phyloP scores from a whole-genome alignment of 176 grass and related monocot genomes.

The Puya raimondii region DNA sequence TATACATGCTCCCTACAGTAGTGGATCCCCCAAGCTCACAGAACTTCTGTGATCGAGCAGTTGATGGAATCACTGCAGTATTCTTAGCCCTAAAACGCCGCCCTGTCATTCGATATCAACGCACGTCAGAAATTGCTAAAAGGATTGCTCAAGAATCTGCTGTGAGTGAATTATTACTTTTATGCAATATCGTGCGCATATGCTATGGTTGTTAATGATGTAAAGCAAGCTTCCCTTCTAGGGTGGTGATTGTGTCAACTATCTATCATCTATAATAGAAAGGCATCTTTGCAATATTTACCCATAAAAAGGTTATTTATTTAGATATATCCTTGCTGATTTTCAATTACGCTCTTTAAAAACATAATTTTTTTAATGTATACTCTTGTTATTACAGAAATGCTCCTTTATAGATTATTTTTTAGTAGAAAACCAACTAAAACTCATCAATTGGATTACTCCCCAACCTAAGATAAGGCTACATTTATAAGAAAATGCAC shows the following conservation, averaged over 20 bases:
- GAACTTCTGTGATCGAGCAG: constrained; percentile 77
- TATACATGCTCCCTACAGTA: constrained; percentile 84
- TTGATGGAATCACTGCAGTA: constrained; percentile 86
- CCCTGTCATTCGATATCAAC: constrained; percentile 84
- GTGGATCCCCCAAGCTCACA: constrained; percentile 72
- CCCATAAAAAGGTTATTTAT: background rate
- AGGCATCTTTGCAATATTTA: too few species aligned
- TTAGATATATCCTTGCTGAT: background rate
- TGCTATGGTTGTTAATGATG: background rate
- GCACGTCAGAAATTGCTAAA: constrained; percentile 77
- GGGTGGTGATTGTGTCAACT: background rate
- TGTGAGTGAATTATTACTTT: constrained; percentile 33
- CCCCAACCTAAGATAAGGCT: too few species aligned
- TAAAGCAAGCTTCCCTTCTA: background rate
- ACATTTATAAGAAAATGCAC: too few species aligned
- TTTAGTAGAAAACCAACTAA: too few species aligned
- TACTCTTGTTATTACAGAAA: too few species aligned
- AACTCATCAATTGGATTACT: too few species aligned
- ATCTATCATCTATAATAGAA: background rate
- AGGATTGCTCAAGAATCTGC: constrained; percentile 90
- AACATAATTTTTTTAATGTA: too few species aligned
- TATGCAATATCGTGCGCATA: constrained; percentile 1
- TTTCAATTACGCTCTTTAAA: too few species aligned
- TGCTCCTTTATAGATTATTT: too few species aligned
- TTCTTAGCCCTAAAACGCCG: constrained; percentile 86